Base-by-base conservation (phyloP, 345 rosid genomes). In the Camelina laxa region DNA sequence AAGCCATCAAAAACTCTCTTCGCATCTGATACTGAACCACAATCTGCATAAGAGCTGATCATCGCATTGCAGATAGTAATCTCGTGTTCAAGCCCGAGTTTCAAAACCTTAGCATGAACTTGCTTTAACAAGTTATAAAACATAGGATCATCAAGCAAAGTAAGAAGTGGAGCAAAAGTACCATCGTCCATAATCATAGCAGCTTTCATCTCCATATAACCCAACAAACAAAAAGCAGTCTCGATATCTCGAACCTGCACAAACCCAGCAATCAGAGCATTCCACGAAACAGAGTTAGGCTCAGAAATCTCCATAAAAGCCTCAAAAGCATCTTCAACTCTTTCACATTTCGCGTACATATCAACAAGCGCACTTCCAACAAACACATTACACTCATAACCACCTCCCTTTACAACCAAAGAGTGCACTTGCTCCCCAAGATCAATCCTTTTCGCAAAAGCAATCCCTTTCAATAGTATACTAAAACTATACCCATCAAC, bases 241-340 rank as follows among this genome's bases (percentile, higher is more conserved):
- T 76, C 73, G 6, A 80, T 76, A 78, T 87, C 90, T 5, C 84
- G 30, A 9, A 70, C 59, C 19, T 84, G 80, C 6, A 67, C 85
- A 78, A 87, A 89, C n/a, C 95, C 95, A 77, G 84, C 80, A 42
- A 89, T 85, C 70, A 89, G 72, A 9, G 91, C 95, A 75, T 89
- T 91, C 92, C 94, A 89, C 0, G 91, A 82, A 57, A 89, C 88
- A 16, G 88, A 77, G 71, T 87, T 89, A 20, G 83, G 88, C 49
- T 76, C 80, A 0, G 81, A 80, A 45, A 89, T 81, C 68, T 79
- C 74, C 72, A 72, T 55, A 67, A 89, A 85, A 76, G 88, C 85
- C 19, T 44, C 42, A 17, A 75, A 75, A 1, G 87, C 97, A 79
- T 86, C 87, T 22, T 81, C 82, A 56, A 79, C 78, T 33, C 87